A percentile compares a stretch with the other conserved stretches of the same genome.
Conservation (phyloP, 2,329 filamentous ascomycete genomes). For the Sporothrix curviconia region DNA sequence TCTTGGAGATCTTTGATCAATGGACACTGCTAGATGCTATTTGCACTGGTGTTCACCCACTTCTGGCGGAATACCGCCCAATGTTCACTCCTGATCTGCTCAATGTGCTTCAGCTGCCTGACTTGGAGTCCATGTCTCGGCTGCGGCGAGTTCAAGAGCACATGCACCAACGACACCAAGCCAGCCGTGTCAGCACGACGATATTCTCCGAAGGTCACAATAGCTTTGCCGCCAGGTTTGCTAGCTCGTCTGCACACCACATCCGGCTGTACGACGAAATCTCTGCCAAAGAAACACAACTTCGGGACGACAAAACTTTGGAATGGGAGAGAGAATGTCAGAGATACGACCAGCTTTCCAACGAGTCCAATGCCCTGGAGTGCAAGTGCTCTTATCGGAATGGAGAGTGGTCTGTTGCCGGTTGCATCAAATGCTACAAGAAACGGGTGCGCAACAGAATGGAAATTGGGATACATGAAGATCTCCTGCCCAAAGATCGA, state of each 20-base stretch:
- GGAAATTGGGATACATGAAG: constrained; percentile 33
- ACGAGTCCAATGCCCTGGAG: constrained; percentile 24
- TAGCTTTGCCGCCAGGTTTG: constrained; percentile 43
- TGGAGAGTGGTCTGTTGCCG: constrained; percentile 20
- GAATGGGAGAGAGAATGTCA: constrained; percentile 29
- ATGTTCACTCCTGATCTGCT: constrained; percentile 43
- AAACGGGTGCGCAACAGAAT: constrained; percentile 26
- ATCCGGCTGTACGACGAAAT: constrained; percentile 22
- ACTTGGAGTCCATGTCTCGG: constrained; percentile 40
- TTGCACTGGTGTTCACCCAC: constrained; percentile 35
- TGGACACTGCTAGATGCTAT: constrained; percentile 51
- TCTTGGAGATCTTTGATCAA: constrained; percentile 49
- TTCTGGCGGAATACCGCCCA: constrained; percentile 47
- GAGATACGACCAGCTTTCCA: constrained; percentile 29
- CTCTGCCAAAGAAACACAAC: constrained; percentile 17
- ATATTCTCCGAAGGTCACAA: constrained; percentile 39
- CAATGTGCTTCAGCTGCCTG: constrained; percentile 48
- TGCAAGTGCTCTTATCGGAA: constrained; percentile 28
- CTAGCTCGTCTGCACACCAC: constrained; percentile 28
- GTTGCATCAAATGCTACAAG: constrained; percentile 32
- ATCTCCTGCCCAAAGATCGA: constrained; percentile 31
- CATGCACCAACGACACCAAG: constrained; percentile 32
- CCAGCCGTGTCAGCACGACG: constrained; percentile 26
- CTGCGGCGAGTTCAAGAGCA: constrained; percentile 45
- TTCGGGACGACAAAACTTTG: constrained; percentile 24